phyloP scores from a whole-genome alignment of 331 rosid species.

The Arachis monticola region DNA sequence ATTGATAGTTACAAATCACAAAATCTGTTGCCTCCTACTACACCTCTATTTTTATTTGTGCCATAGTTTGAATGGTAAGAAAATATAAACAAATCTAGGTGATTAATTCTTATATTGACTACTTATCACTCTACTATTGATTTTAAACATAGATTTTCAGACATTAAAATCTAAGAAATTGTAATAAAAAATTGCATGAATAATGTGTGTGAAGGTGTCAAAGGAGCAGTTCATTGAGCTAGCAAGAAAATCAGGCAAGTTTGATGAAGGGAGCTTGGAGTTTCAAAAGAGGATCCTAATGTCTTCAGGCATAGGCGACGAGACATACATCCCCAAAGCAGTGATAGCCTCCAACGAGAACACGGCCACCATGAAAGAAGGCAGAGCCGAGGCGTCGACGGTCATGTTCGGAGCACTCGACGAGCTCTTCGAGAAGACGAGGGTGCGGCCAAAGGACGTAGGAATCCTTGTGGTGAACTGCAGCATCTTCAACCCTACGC shows the following conservation, averaged over 20 bases:
- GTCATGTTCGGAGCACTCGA: slow-evolving; percentile 96
- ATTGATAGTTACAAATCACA: too few species aligned
- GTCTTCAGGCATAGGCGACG: slow-evolving; percentile 92
- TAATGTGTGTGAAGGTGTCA: slow-evolving; percentile 57
- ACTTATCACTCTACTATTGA: too few species aligned
- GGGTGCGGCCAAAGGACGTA: slow-evolving; percentile 80
- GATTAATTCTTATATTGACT: too few species aligned
- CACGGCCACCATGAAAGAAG: slow-evolving; percentile 91
- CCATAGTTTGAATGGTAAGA: too few species aligned
- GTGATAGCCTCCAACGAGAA: slow-evolving; percentile 58
- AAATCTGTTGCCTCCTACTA: too few species aligned
- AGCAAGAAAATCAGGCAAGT: slow-evolving; percentile 83
- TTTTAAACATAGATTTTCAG: too few species aligned
- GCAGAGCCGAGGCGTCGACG: slow-evolving; percentile 79
- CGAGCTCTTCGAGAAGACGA: slow-evolving; percentile 84
- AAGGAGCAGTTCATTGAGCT: slow-evolving; percentile 72
- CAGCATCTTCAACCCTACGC: slow-evolving; percentile 97
- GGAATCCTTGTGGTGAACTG: slow-evolving; percentile 89
- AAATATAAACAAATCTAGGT: too few species aligned
- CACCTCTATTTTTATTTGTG: too few species aligned
- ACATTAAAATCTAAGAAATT: too few species aligned
- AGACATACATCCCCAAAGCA: slow-evolving; percentile 76
- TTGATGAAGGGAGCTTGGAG: slow-evolving; percentile 65
- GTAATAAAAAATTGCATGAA: too few species aligned
- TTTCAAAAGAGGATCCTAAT: slow-evolving; percentile 71